Evolutionary conservation across 306 rosid genomes (phyloP).

Genomic region (Quercus engelmannii): DNA sequence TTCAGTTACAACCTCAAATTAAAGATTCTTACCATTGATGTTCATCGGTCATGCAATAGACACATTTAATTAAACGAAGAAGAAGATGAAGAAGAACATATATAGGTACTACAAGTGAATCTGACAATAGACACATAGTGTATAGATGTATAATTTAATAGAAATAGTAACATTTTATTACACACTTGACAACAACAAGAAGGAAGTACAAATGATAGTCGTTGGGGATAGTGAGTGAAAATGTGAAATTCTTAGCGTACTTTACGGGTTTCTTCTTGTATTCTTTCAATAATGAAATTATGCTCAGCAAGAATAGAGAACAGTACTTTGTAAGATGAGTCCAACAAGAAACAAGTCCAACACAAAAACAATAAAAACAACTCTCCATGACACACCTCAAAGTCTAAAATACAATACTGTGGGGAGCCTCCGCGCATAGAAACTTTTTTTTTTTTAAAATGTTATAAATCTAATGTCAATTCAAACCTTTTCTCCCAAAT

Average conservation of each 20-base stretch:
- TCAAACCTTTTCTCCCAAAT: constrained; percentile 19
- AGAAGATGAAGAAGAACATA: neutral
- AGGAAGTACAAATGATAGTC: constrained; percentile 55
- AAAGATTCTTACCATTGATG: constrained; percentile 15
- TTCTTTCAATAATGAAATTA: constrained; percentile 71
- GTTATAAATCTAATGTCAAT: constrained; percentile 46
- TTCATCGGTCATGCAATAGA: constrained; percentile 28
- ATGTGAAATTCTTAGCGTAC: constrained; percentile 20
- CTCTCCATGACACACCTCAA: constrained; percentile 39
- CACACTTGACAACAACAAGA: constrained; percentile 51
- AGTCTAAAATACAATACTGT: constrained; percentile 4
- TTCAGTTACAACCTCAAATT: too few relatives aligned
- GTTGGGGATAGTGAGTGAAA: constrained; percentile 37
- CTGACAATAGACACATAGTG: neutral
- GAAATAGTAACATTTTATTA: constrained; percentile 40
- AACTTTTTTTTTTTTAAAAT: neutral
- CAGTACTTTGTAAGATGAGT: constrained; percentile 39
- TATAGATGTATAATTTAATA: constrained; percentile 20
- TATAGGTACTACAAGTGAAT: too few relatives aligned
- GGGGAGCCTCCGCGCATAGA: constrained; percentile 26
- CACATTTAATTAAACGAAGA: constrained; percentile 5
- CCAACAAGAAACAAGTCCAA: constrained; percentile 72
- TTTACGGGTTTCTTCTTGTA: constrained; percentile 58
- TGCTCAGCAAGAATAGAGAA: constrained; percentile 55
- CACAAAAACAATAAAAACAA: constrained; percentile 52